Base-by-base conservation (phyloP, 2,329 filamentous ascomycete species). In the Colletotrichum sp. region DNA sequence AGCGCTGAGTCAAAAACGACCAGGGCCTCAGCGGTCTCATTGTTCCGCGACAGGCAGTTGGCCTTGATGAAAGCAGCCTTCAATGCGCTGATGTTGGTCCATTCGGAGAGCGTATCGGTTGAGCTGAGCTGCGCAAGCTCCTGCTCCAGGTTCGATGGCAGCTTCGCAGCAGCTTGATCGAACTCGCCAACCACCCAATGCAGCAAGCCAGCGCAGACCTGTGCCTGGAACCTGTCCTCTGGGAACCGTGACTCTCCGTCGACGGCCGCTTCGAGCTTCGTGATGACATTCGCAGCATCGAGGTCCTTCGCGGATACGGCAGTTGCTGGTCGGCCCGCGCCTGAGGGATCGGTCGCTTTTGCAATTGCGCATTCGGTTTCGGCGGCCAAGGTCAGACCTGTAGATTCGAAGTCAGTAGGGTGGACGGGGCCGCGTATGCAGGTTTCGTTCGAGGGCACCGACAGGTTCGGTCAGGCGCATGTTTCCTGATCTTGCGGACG, bases 401-500 rank as follows among this genome's bases (percentile, higher is more conserved):
- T 39, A 39, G 67, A 80, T 67, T 77, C 60, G 30, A 76, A 55
- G 59, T 77, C 72, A 55, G 72, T 34, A 80, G 26, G 21, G 57
- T 72, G 78, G 78, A 74, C 32, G 67, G 43, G 48, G 32, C 36
- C 61, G n/a, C 36, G n/a, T 52, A 32, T n/a, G 69, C 36, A 39
- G 43, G 55, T 36, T 72, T 34, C 24, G 30, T 55, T 75, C 69
- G 69, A 75, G 70, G 74, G 18, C 21, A 82, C 92, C 80, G 93
- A 98, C 96, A 98, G 85, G 92, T 91, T 84, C 95, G 92, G 77
- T 94, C 92, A 55, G 96, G 94, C 80, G 96, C 95, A 90, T 99
- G 96, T 85, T 99, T 99, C 82, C 94, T 94, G 81, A 99, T 91
- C 86, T 99, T 99, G 83, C 96, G 93, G 81, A 97, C 93, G 78